Evolutionary conservation across 192 early-diverging fungal species (phyloP).

Genomic region (Backusella tuberculispora): DNA sequence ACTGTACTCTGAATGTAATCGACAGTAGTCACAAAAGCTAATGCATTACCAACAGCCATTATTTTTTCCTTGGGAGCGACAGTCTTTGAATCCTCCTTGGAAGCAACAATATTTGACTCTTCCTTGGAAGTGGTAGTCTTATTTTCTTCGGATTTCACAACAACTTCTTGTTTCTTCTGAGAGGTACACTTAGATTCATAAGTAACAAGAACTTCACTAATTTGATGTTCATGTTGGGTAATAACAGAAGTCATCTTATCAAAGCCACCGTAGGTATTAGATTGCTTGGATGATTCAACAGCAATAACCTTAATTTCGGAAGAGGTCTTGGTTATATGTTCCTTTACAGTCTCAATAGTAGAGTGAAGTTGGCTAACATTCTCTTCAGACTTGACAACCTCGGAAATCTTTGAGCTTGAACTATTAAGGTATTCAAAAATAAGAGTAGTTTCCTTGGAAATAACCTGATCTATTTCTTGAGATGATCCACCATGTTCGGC

Average conservation of each 20-base stretch:
- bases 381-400: conserved; percentile 9
- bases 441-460: conserved; percentile 11
- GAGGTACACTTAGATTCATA: neutral
- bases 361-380: neutral
- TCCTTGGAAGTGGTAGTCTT: neutral
- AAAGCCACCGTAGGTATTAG: neutral
- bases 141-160: too few relatives aligned
- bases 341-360: conserved; percentile 5
- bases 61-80: neutral
- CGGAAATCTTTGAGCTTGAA: neutral
- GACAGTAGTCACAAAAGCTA: neutral
- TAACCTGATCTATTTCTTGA: conserved; percentile 10
- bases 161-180: too few relatives aligned
- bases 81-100: neutral
- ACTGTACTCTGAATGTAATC: conserved; percentile 1
- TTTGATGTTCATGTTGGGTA: neutral
- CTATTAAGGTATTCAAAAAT: conserved; percentile 1
- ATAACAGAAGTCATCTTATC: conserved; percentile 19
- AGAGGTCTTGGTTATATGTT: neutral
- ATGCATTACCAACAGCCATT: too few relatives aligned
- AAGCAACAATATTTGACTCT: neutral
- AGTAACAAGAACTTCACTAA: conserved; percentile 8
- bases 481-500: neutral
- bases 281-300: neutral
- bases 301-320: conserved; percentile 13